Evolutionary conservation across 768 basidiomycete species (phyloP).

Genomic region (Guyanaporus albipodus): DNA sequence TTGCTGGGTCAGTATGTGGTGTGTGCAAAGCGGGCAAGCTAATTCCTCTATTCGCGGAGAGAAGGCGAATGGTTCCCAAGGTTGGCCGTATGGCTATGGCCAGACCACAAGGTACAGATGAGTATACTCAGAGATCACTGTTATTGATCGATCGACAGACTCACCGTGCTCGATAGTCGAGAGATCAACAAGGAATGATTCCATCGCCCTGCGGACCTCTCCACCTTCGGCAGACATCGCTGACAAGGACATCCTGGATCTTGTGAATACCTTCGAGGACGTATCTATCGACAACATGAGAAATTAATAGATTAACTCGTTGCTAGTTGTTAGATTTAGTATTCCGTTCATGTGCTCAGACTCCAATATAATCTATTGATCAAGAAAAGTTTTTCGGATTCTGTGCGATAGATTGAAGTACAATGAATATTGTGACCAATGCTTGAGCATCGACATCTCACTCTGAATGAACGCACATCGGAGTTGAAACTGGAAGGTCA

Average conservation of each 20-base stretch:
- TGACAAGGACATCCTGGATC: conserved; percentile 5
- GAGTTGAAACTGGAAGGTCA: no score
- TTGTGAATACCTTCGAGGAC: conserved; percentile 10
- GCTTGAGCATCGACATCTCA: no score
- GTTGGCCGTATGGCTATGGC: conserved; percentile 42
- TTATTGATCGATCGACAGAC: conserved; percentile 9
- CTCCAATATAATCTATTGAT: neutral
- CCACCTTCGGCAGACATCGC: neutral
- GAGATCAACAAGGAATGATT: neutral
- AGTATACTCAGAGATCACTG: neutral
- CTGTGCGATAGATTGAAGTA: neutral
- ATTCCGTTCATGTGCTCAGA: no score
- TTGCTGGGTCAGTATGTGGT: conserved; percentile 51
- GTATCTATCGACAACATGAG: conserved; percentile 9
- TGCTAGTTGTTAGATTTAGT: neutral
- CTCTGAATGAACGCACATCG: neutral
- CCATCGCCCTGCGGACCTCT: neutral
- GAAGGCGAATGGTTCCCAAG: conserved; percentile 33
- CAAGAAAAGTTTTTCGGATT: neutral
- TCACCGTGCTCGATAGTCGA: conserved; percentile 8
- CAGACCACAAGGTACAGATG: conserved; percentile 41
- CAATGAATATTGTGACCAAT: no score
- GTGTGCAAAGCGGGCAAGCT: conserved; percentile 59
- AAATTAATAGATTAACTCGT: neutral
- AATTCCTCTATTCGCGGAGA: conserved; percentile 50